These are phyloP conservation scores for Barnettozyma populi DNA, from an alignment of 805 yeast genomes.

Conservation along the genomic window DNA sequence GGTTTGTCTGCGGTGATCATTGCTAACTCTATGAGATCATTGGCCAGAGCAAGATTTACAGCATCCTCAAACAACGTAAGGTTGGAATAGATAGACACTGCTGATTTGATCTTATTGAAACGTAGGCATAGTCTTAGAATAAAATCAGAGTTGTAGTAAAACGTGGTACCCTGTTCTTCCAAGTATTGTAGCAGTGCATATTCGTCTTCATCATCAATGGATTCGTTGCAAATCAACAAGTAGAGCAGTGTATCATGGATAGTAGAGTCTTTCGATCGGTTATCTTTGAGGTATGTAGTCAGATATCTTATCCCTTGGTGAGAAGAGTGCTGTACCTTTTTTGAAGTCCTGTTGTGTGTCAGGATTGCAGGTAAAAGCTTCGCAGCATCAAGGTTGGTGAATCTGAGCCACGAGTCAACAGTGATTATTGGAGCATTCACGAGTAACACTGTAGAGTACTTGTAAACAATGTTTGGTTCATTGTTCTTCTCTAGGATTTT, in stretches of 20 bases:
- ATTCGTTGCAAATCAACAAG: conserved; percentile 44
- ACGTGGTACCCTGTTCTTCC: conserved; percentile 34
- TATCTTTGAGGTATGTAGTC: conserved; percentile 44
- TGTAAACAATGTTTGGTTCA: conserved; percentile 48
- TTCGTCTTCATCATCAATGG: conserved; percentile 40
- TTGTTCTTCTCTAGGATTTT: conserved; percentile 46
- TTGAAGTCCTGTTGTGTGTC: conserved; percentile 51
- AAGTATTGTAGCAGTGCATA: conserved; percentile 45
- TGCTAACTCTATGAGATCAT: conserved; percentile 55
- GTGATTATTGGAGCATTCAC: conserved; percentile 65
- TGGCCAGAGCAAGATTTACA: conserved; percentile 60
- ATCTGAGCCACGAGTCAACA: conserved; percentile 71
- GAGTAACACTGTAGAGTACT: conserved; percentile 62
- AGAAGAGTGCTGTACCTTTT: conserved; percentile 34
- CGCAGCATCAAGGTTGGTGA: conserved; percentile 48
- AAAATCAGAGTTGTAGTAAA: conserved; percentile 64
- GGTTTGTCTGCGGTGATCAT: conserved; percentile 51
- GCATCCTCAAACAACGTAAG: conserved; percentile 77
- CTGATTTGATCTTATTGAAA: conserved; percentile 53
- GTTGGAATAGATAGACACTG: conserved; percentile 66
- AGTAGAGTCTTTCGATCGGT: conserved; percentile 37
- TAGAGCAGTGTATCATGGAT: conserved; percentile 70
- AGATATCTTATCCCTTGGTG: conserved; percentile 69
- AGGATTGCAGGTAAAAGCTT: conserved; percentile 72
- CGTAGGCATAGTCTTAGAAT: conserved; percentile 68